phyloP scores from a whole-genome alignment of 1,139 yeast species.

The Arxiozyma heterogenica region DNA sequence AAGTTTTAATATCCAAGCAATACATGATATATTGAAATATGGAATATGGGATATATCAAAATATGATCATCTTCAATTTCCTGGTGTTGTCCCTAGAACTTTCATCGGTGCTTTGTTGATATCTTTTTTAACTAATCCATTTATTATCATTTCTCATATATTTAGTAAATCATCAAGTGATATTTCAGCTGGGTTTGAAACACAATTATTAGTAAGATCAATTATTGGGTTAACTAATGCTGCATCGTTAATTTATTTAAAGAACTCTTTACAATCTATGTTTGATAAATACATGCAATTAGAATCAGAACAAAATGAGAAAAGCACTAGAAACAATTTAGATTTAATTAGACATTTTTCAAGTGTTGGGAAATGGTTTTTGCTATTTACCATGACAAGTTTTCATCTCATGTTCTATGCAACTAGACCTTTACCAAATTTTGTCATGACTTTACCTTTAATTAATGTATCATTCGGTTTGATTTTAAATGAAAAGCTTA shows the following conservation, averaged over 20 bases:
- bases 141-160: constrained; percentile 16
- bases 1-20: constrained; percentile 83
- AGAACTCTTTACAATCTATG: constrained; percentile 25
- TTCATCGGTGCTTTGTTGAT: constrained; percentile 66
- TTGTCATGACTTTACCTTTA: constrained; percentile 64
- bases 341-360: constrained; percentile 11
- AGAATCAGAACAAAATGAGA: constrained; percentile 10
- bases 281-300: constrained; percentile 11
- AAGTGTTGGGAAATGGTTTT: constrained; percentile 46
- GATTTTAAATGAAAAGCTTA: constrained; percentile 42
- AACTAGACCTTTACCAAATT: constrained; percentile 78
- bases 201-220: constrained; percentile 45
- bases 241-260: constrained; percentile 30
- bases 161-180: constrained; percentile 3
- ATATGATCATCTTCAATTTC: constrained; percentile 71
- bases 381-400: constrained; percentile 50
- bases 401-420: constrained; percentile 75
- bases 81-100: constrained; percentile 85
- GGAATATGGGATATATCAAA: constrained; percentile 42
- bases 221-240: constrained; percentile 47
- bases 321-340: not conserved
- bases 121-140: constrained; percentile 37
- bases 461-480: constrained; percentile 48
- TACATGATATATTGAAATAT: constrained; percentile 65
- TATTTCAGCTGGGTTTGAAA: constrained; percentile 32